These are phyloP conservation scores for Penicillium italicum DNA, from an alignment of 2,329 filamentous ascomycete species.

Conservation along the genomic window DNA sequence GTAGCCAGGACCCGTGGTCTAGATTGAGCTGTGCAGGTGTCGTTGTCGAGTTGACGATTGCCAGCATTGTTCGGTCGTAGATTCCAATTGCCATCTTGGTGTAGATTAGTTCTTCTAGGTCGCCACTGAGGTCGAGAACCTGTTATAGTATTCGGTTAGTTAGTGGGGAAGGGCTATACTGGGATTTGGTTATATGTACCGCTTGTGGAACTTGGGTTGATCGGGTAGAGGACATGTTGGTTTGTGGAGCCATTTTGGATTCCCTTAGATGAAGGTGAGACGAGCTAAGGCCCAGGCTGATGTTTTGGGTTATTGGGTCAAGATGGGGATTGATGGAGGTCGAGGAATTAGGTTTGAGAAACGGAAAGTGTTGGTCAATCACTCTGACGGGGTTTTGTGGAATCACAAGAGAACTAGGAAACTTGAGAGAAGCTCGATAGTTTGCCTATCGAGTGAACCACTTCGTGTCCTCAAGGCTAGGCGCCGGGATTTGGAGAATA, in stretches of 20 bases:
- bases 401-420: too few relatives aligned
- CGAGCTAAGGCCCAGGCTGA: not conserved
- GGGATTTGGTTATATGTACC: not conserved
- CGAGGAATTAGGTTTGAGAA: not conserved
- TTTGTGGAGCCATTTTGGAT: accelerated
- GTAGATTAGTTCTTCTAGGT: not conserved
- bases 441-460: not conserved
- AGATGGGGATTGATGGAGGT: not conserved
- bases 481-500: not conserved
- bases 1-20: not conserved
- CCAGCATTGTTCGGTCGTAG: not conserved
- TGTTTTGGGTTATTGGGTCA: not conserved
- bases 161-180: not conserved
- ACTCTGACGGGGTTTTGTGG: not conserved
- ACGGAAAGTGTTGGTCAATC: not conserved
- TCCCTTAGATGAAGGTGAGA: not conserved
- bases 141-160: not conserved
- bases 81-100: not conserved
- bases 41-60: not conserved
- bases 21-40: not conserved
- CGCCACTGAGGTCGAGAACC: not conserved
- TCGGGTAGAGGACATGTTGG: not conserved
- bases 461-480: not conserved
- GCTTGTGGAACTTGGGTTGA: not conserved
- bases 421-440: not conserved